These are phyloP conservation scores for Serendipita vermifera DNA, from an alignment of 768 basidiomycete species.

Conservation along the genomic window DNA sequence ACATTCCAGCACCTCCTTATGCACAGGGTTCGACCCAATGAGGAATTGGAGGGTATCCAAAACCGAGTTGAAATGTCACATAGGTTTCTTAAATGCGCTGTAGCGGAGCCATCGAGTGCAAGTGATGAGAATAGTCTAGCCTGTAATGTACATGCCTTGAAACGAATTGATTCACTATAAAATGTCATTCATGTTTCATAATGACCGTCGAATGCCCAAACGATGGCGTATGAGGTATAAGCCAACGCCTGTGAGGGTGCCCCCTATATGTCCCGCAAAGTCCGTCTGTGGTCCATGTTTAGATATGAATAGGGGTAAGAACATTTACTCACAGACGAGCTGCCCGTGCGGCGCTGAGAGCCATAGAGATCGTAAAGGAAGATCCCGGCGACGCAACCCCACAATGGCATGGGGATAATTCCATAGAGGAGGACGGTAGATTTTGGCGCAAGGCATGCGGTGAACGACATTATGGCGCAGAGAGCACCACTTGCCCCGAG, in stretches of 20 bases:
- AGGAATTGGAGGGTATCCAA: too few relatives aligned
- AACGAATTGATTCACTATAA: too few relatives aligned
- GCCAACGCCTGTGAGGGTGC: neutral
- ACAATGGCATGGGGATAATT: slow-evolving; percentile 68
- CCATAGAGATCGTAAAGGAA: slow-evolving; percentile 45
- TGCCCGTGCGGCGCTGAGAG: slow-evolving; percentile 14
- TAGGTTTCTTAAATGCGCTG: too few relatives aligned
- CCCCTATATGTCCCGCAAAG: neutral
- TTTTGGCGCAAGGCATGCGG: slow-evolving; percentile 56
- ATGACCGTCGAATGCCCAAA: neutral
- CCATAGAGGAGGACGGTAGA: slow-evolving; percentile 59
- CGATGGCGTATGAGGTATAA: neutral
- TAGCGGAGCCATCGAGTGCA: too few relatives aligned
- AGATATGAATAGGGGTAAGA: neutral
- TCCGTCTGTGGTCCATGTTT: neutral
- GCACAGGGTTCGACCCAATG: too few relatives aligned
- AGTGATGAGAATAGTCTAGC: too few relatives aligned
- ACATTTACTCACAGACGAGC: neutral
- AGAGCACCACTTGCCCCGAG: slow-evolving; percentile 76
- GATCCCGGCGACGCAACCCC: slow-evolving; percentile 55
- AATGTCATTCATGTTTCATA: too few relatives aligned
- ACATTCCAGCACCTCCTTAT: too few relatives aligned
- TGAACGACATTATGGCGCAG: slow-evolving; percentile 54
- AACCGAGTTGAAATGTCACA: too few relatives aligned
- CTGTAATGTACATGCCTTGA: too few relatives aligned